Base-by-base conservation (phyloP, 2,329 filamentous ascomycete genomes). In the Podosphaera fusca region DNA sequence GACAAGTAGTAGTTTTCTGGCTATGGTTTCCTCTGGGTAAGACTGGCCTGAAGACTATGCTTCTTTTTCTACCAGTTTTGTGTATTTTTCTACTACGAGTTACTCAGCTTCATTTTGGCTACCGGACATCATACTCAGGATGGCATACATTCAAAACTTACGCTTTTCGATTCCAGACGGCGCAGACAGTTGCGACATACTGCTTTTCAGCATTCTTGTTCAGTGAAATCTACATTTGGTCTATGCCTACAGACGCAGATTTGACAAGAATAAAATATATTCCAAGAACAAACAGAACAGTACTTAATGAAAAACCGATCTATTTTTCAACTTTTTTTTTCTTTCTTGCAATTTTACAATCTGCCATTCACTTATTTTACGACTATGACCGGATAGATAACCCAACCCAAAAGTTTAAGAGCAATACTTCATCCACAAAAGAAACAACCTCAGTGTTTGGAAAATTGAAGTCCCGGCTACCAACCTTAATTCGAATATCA, bases 21-120 rank as follows among this genome's bases (percentile, higher is more conserved):
- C 74, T 81, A 64, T 90, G 86, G 84, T 87, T 94, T 62, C 88
- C 88, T 31, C 64, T 95, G 45, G 85, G 87, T 55, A 75, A 76
- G 57, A 79, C 84, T 50, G 87, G 86, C 59, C 69, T 94, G 57
- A 84, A 88, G 63, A 78, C 87, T 4, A 67, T 82, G 14, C 75
- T 87, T 60, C 77, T 95, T 61, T 90, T 89, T 71, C 72, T 85
- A 60, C 84, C 82, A 63, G 81, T 80, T 59, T 78, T 95, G 59
- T 73, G 80, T 58, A 77, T 95, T 62, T 85, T 94, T 70, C 77
- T 95, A 63, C 78, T 95, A 55, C 86, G 89, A 65, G 87, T 95
- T 65, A 81, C 84, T 50, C 84, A 89, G 68, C 81, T 88, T 69
- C 87, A 90, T 66, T 76, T 85, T 61, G 85, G 84, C 63, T 69